Evolutionary conservation across 768 basidiomycete species (phyloP).

Genomic region (Dioszegia crocea): DNA sequence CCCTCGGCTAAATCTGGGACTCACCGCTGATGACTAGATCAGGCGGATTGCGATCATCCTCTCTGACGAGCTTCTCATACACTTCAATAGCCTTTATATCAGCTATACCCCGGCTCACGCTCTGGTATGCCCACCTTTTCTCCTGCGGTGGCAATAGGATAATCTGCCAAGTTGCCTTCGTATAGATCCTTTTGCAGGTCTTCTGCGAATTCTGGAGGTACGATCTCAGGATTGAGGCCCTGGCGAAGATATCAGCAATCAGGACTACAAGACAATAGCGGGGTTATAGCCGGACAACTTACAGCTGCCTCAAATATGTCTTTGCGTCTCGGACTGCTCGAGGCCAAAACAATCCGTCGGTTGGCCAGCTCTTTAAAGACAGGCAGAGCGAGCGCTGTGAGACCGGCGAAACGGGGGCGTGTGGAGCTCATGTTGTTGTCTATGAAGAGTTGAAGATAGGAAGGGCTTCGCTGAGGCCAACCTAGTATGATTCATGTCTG

Average conservation of each 20-base stretch:
- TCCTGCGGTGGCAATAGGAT: slow-evolving; percentile 65
- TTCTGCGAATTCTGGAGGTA: slow-evolving; percentile 77
- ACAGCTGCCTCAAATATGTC: slow-evolving; percentile 78
- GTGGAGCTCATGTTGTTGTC: slow-evolving; percentile 17
- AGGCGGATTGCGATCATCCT: slow-evolving; percentile 62
- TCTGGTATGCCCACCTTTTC: slow-evolving; percentile 55
- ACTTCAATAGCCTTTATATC: slow-evolving; percentile 67
- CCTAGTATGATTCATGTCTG: too few relatives aligned
- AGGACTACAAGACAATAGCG: not conserved
- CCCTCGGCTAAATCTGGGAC: slow-evolving; percentile 5
- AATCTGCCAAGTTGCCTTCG: slow-evolving; percentile 62
- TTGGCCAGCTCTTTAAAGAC: slow-evolving; percentile 61
- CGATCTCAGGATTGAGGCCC: slow-evolving; percentile 66
- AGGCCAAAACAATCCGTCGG: slow-evolving; percentile 79
- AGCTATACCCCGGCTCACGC: not conserved
- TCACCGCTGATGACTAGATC: slow-evolving; percentile 75
- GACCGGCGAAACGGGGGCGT: slow-evolving; percentile 36
- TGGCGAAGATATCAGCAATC: slow-evolving; percentile 26
- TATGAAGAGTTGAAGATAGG: too few relatives aligned
- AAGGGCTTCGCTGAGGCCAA: too few relatives aligned
- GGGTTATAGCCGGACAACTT: slow-evolving; percentile 36
- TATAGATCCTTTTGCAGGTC: slow-evolving; percentile 66
- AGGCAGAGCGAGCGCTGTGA: slow-evolving; percentile 43
- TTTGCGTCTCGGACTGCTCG: slow-evolving; percentile 75
- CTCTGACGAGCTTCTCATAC: slow-evolving; percentile 66